phyloP scores from a whole-genome alignment of 495 filamentous ascomycete species.

The Hamigera avellanea region DNA sequence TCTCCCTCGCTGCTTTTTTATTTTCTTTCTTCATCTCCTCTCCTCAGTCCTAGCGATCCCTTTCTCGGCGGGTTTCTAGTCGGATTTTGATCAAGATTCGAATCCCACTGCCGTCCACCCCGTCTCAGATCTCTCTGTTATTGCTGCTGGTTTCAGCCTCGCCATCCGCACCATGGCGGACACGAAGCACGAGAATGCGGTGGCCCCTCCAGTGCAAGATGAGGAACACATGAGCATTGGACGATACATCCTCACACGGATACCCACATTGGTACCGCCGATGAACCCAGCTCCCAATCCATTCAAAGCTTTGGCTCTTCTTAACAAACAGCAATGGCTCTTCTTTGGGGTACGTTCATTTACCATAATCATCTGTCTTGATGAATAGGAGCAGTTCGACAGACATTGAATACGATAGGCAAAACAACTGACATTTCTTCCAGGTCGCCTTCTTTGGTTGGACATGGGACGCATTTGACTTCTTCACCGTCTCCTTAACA shows the following conservation, averaged over 20 bases:
- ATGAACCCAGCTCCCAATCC: conserved; percentile 75
- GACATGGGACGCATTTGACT: conserved; percentile 86
- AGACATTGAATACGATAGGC: background rate
- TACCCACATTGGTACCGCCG: conserved; percentile 63
- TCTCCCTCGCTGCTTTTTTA: too few species aligned
- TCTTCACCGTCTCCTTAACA: conserved; percentile 80
- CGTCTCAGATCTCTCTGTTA: too few species aligned
- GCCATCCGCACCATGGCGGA: conserved; percentile 4
- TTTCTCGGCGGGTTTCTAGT: too few species aligned
- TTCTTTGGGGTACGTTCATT: conserved; percentile 54
- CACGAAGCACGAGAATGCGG: conserved; percentile 3
- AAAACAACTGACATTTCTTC: background rate
- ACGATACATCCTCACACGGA: conserved; percentile 56
- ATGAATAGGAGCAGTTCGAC: background rate
- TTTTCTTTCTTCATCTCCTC: too few species aligned
- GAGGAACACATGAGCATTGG: conserved; percentile 41
- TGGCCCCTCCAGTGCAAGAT: conserved; percentile 11
- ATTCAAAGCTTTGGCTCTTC: conserved; percentile 52
- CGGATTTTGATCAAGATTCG: too few species aligned
- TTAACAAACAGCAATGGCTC: conserved; percentile 71
- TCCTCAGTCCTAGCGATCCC: too few species aligned
- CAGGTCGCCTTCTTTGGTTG: conserved; percentile 56
- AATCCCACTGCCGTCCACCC: too few species aligned
- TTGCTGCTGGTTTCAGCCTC: background rate
- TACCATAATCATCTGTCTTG: background rate